phyloP scores from a whole-genome alignment of 495 filamentous ascomycete genomes.

The Penicillium turbatum region DNA sequence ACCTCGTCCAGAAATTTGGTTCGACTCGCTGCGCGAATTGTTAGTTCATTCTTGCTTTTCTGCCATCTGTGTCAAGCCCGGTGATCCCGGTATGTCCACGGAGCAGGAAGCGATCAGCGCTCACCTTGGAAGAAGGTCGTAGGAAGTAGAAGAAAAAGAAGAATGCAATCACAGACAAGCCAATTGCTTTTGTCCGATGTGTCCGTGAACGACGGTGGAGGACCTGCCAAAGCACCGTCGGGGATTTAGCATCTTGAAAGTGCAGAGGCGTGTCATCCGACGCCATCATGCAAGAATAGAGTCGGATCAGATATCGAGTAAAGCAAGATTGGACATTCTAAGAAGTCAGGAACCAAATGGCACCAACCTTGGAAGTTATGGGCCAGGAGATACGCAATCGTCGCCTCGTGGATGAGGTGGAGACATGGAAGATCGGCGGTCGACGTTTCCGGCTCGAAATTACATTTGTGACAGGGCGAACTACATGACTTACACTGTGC shows the following conservation, averaged over 20 bases:
- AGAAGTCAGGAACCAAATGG: constrained; percentile 2
- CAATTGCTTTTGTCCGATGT: constrained; percentile 25
- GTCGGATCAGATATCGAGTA: background rate
- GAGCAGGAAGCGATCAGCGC: constrained; percentile 7
- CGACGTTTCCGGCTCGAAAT: constrained; percentile 13
- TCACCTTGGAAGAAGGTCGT: constrained; percentile 21
- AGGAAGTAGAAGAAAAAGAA: constrained; percentile 26
- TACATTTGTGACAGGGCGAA: background rate
- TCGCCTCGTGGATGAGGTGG: constrained; percentile 7
- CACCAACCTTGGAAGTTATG: constrained; percentile 2
- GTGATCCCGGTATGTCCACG: constrained; percentile 5
- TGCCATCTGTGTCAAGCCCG: background rate
- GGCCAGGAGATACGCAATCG: constrained; percentile 26
- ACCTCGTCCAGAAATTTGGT: constrained; percentile 36
- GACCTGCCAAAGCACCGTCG: constrained; percentile 26
- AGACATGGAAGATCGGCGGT: constrained; percentile 17
- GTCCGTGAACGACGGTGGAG: constrained; percentile 32
- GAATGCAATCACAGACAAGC: constrained; percentile 22
- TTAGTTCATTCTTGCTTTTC: constrained; percentile 8
- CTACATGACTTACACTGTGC: too few relatives aligned
- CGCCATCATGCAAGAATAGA: constrained; percentile 26
- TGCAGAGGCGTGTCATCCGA: constrained; percentile 25
- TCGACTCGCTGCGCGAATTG: constrained; percentile 18
- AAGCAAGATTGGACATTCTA: constrained; percentile 9
- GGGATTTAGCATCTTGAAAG: constrained; percentile 28